These are phyloP conservation scores for Penicillium sp. DNA, from an alignment of 2,329 filamentous ascomycete species.

Conservation along the genomic window DNA sequence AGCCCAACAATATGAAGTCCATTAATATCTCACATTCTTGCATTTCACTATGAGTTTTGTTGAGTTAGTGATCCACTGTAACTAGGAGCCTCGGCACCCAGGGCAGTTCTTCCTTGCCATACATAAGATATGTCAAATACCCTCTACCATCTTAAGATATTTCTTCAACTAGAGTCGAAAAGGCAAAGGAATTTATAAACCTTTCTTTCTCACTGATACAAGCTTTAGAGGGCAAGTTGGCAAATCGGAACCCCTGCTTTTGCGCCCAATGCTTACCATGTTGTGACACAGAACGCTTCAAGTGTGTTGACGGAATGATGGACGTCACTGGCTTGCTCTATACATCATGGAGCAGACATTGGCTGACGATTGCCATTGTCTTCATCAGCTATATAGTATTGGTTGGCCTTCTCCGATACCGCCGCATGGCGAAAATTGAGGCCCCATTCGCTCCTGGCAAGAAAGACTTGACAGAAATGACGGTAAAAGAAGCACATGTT, in stretches of 20 bases:
- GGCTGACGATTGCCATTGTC: background rate
- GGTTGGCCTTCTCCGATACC: background rate
- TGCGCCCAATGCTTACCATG: background rate
- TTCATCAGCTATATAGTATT: background rate
- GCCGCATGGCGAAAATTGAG: slow-evolving; percentile 1
- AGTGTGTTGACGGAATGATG: background rate
- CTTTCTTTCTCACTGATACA: too few relatives aligned
- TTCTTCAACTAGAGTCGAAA: background rate
- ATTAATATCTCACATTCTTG: background rate
- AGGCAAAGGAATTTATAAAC: background rate
- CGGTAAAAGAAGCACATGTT: slow-evolving; percentile 27
- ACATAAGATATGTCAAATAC: background rate
- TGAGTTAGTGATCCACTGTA: background rate
- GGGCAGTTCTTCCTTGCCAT: background rate
- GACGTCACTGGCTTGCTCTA: background rate
- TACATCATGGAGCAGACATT: background rate
- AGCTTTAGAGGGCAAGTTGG: background rate
- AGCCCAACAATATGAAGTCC: background rate
- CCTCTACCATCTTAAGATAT: background rate
- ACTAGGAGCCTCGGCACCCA: background rate
- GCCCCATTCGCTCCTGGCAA: background rate
- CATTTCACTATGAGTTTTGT: background rate
- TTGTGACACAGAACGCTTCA: background rate
- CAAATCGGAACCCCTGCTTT: background rate
- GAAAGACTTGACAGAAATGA: slow-evolving; percentile 30